These are phyloP conservation scores for Paratinospora sagittata DNA, from an alignment of 164 flowering plant genomes.

Conservation along the genomic window DNA sequence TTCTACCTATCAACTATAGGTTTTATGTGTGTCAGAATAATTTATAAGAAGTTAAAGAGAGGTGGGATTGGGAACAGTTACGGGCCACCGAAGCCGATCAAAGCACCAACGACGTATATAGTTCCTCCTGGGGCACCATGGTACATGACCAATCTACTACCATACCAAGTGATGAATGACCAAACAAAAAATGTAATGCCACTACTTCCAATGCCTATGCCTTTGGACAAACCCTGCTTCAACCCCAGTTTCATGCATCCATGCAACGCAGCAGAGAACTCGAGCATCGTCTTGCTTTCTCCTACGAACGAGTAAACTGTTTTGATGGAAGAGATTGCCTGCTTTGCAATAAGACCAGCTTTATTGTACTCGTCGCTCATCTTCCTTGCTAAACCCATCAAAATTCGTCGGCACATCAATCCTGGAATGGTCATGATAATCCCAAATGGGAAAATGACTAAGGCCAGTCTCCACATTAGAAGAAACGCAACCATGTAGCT, in stretches of 20 bases:
- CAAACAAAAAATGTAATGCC: constrained; percentile 61
- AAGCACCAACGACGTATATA: constrained; percentile 59
- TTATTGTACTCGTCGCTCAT: constrained; percentile 57
- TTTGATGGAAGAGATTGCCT: constrained; percentile 68
- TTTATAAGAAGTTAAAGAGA: neutral
- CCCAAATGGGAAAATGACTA: constrained; percentile 62
- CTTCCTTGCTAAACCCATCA: constrained; percentile 52
- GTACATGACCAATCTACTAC: constrained; percentile 71
- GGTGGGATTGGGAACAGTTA: constrained; percentile 21
- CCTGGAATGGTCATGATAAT: constrained; percentile 68
- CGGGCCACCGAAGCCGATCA: constrained; percentile 70
- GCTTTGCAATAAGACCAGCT: constrained; percentile 64
- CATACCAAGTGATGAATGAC: constrained; percentile 73
- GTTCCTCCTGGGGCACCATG: constrained; percentile 71
- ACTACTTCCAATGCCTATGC: constrained; percentile 78
- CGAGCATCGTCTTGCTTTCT: constrained; percentile 47
- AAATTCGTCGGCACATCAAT: constrained; percentile 53
- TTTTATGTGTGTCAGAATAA: too few relatives aligned
- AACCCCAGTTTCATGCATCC: constrained; percentile 58
- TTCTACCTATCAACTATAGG: too few relatives aligned
- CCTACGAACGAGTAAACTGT: constrained; percentile 86
- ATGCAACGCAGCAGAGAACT: constrained; percentile 53
- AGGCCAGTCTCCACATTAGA: constrained; percentile 64
- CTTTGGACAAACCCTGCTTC: constrained; percentile 73
- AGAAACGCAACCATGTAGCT: constrained; percentile 50